Evolutionary conservation across 140 eudicot species (phyloP).

Genomic region (Flaveria floridana): DNA sequence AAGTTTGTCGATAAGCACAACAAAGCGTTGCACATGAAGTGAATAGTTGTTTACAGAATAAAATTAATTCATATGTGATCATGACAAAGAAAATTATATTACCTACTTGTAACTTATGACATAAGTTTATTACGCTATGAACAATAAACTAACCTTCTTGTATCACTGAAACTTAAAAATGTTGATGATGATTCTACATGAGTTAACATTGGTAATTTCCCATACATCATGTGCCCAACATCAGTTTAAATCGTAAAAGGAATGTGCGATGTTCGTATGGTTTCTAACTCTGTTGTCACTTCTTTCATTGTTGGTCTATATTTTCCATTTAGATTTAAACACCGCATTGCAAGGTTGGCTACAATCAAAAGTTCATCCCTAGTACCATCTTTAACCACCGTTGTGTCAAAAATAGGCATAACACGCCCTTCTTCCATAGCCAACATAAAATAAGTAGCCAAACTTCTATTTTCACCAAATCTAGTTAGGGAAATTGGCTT

Average conservation of each 20-base stretch:
- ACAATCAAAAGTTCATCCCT: background rate
- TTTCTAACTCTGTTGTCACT: conserved; percentile 15
- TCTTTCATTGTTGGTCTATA: conserved; percentile 28
- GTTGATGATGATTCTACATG: background rate
- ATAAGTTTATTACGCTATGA: background rate
- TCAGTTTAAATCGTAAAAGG: background rate
- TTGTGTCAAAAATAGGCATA: conserved; percentile 10
- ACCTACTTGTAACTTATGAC: background rate
- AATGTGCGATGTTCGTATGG: background rate
- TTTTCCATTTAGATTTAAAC: conserved; percentile 24
- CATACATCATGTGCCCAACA: background rate
- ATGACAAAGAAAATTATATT: background rate
- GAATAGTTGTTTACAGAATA: no score
- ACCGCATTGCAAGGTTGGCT: conserved; percentile 19
- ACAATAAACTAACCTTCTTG: background rate
- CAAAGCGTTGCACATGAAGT: background rate
- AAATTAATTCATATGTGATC: background rate
- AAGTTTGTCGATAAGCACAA: background rate
- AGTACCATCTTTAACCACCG: conserved; percentile 1
- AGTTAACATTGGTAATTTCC: background rate
- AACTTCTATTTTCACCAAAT: conserved; percentile 26
- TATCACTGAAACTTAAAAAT: background rate
- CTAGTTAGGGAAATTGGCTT: conserved; percentile 22
- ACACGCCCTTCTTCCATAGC: conserved; percentile 25
- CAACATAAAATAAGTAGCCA: conserved; percentile 21